Evolutionary conservation across 2,329 filamentous ascomycete genomes (phyloP), one percentile per base, ranked within the genome.

Genomic region (Beauveria asiatica): DNA sequence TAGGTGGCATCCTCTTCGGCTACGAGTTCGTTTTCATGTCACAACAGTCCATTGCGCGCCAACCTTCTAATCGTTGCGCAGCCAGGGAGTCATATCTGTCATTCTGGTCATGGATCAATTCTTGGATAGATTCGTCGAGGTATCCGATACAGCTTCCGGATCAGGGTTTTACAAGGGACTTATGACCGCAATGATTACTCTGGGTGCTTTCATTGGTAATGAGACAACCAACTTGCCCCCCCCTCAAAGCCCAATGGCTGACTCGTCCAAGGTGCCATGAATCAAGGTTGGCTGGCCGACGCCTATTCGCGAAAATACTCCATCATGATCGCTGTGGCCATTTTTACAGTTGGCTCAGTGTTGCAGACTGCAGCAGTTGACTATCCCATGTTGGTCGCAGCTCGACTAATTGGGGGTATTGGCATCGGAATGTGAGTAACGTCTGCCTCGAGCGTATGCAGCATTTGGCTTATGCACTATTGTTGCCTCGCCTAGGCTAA

Each of bases 301-400:
- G 41, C 41, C 17, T 42, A 42, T 42, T 42, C 41, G 17, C 41
- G 41, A 17, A 42, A 42, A 42, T 45, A 45, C 42, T 19, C 42
- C n/a, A 45, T 45, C 9, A 21, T 45, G 8, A 45, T 45, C 7
- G 42, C n/a, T 19, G n/a, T 19, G 8, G 17, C 2, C 10, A 45
- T 45, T 10, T 19, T 73, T 59, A 67, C 72, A 9, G 71, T 79
- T 48, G 77, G 77, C 1, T 75, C 76, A 0, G 69, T 71, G 21
- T 68, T 79, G 5, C 77, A 80, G 61, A 76, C 75, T 0, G 71
- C 69, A 10, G 74, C 76, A 0, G 63, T 73, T 37, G 68, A 71
- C 58, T 70, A 77, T 23, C 64, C 72, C 0, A 78, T 78, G 73
- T 67, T 79, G 1, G 75, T 77, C 16, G 65, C 65, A 65, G 74